Evolutionary conservation across 805 yeast species (phyloP).

Genomic region (Wickerhamomyces hampshirensis): DNA sequence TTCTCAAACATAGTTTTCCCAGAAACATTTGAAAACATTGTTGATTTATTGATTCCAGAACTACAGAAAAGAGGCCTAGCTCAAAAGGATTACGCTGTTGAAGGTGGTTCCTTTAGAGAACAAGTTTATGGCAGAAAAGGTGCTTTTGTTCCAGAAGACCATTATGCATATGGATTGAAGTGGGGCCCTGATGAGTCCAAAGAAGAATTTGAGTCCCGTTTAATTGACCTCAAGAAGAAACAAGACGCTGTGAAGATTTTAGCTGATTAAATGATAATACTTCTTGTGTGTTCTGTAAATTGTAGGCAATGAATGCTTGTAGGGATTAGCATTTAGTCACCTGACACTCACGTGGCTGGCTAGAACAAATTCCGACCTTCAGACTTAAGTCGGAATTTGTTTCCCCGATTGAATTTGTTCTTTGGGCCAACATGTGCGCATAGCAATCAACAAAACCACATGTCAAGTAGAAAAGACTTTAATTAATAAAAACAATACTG

Average conservation of each 20-base stretch:
- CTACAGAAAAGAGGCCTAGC: constrained; percentile 32
- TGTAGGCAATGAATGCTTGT: too few species aligned
- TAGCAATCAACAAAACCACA: neutral
- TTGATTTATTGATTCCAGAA: constrained; percentile 34
- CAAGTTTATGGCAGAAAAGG: constrained; percentile 21
- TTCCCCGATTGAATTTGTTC: too few species aligned
- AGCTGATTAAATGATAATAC: constrained; percentile 11
- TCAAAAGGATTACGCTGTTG: constrained; percentile 26
- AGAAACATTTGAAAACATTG: constrained; percentile 35
- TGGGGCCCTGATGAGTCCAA: constrained; percentile 26
- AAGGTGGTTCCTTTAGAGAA: constrained; percentile 33
- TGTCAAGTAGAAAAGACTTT: too few species aligned
- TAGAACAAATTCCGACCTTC: too few species aligned
- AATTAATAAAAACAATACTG: too few species aligned
- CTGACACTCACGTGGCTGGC: too few species aligned
- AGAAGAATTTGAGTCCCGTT: constrained; percentile 26
- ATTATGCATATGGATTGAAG: constrained; percentile 20
- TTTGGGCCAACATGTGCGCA: neutral
- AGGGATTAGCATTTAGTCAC: too few species aligned
- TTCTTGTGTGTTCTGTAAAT: too few species aligned
- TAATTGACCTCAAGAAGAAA: constrained; percentile 8
- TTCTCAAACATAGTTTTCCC: constrained; percentile 34
- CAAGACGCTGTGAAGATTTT: constrained; percentile 10
- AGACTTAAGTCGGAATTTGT: too few species aligned
- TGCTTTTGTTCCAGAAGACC: constrained; percentile 19